Evolutionary conservation across 78 protist species (phyloP).

Genomic region (Dictyostelium firmibasis): DNA sequence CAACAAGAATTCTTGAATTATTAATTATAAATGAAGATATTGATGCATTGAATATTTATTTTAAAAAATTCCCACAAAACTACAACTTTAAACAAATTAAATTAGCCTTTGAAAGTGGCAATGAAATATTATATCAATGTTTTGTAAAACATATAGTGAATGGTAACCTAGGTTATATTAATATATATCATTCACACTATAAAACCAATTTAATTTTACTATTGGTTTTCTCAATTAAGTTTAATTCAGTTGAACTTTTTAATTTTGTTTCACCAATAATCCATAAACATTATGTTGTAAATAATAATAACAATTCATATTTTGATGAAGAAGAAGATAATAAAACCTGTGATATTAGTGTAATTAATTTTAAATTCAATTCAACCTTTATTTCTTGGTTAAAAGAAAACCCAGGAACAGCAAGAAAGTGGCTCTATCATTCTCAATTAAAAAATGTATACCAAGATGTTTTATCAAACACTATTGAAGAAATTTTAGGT

Average conservation of each 20-base stretch:
- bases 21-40: neutral
- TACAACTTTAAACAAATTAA: neutral
- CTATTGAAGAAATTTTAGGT: neutral
- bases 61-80: neutral
- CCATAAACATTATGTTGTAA: neutral
- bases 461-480: neutral
- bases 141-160: neutral
- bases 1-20: neutral
- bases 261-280: neutral
- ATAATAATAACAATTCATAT: neutral
- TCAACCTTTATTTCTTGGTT: neutral
- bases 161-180: neutral
- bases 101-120: neutral
- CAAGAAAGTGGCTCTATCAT: neutral
- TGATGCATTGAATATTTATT: neutral
- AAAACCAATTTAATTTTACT: neutral
- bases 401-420: neutral
- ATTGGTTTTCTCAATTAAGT: neutral
- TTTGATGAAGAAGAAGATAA: neutral
- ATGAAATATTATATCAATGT: neutral
- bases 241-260: neutral
- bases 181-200: neutral
- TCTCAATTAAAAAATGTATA: neutral
- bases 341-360: neutral
- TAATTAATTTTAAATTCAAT: neutral